phyloP scores from a whole-genome alignment of 805 yeast species.

The Wickerhamiella spandovensis region DNA sequence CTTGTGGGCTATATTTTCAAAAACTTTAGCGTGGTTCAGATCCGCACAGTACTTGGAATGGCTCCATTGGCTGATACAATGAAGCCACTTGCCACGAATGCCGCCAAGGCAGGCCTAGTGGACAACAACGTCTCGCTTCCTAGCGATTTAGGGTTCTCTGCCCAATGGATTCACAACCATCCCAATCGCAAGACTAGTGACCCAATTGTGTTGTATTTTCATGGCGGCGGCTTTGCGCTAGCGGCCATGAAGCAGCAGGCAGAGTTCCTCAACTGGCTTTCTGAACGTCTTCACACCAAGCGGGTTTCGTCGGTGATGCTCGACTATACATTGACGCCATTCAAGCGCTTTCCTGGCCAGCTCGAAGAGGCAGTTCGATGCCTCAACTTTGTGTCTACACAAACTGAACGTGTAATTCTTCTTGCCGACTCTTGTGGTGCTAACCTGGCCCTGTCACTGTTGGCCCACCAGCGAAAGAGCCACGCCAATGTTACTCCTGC shows the following conservation, averaged over 20 bases:
- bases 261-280: constrained; percentile 5
- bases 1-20: neutral
- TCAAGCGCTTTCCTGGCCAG: constrained; percentile 19
- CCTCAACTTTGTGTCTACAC: constrained; percentile 12
- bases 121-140: neutral
- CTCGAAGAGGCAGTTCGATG: constrained; percentile 17
- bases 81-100: neutral
- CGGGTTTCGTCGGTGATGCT: constrained; percentile 16
- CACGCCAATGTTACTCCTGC: neutral
- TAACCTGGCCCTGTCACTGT: constrained; percentile 16
- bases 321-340: constrained; percentile 22
- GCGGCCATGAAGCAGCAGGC: constrained; percentile 13
- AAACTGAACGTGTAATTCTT: constrained; percentile 14
- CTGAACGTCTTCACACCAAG: constrained; percentile 3
- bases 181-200: constrained; percentile 15
- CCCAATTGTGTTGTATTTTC: constrained; percentile 18
- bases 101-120: neutral
- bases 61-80: neutral
- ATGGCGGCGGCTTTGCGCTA: constrained; percentile 20
- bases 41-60: neutral
- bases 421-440: constrained; percentile 27
- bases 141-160: constrained; percentile 10
- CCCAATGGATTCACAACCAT: constrained; percentile 17
- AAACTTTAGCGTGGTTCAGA: neutral
- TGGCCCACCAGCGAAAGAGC: constrained; percentile 4